phyloP scores from a whole-genome alignment of 2,329 filamentous ascomycete species.

The Blastomyces gilchristii region DNA sequence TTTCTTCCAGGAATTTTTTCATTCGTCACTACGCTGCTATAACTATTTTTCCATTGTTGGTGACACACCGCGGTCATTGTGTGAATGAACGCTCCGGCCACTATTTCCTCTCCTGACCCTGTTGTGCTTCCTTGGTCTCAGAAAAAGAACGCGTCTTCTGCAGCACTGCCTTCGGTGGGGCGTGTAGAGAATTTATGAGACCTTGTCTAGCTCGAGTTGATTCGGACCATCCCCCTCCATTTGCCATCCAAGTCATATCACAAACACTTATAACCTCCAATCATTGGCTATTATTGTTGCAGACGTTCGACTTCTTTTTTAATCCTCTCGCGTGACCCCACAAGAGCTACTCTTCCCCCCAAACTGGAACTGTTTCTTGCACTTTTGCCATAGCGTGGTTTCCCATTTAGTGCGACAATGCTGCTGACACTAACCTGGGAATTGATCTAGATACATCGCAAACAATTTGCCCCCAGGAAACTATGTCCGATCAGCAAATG shows the following conservation, averaged over 20 bases:
- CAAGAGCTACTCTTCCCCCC: not conserved
- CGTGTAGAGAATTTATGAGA: not conserved
- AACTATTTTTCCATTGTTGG: not conserved
- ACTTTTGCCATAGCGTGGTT: not conserved
- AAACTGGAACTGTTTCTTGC: too few relatives aligned
- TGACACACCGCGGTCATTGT: not conserved
- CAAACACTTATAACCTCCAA: too few relatives aligned
- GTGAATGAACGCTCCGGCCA: not conserved
- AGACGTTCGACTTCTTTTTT: not conserved
- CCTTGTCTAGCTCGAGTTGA: not conserved
- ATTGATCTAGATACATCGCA: not conserved
- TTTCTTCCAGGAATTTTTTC: not conserved
- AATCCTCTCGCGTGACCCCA: not conserved
- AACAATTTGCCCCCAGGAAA: not conserved
- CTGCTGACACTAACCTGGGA: not conserved
- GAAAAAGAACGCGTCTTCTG: not conserved
- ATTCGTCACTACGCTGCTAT: not conserved
- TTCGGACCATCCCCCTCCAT: not conserved
- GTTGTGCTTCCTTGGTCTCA: not conserved
- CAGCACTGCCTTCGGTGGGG: not conserved
- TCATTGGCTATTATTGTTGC: not conserved
- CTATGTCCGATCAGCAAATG: slow-evolving; percentile 33
- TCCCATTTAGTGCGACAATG: not conserved
- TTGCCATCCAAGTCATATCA: not conserved
- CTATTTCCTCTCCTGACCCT: not conserved